A percentile compares a stretch with the other conserved stretches of the same genome.
Evolutionary conservation across 2,329 filamentous ascomycete species (phyloP).

Genomic region (Escovopsis sp.): DNA sequence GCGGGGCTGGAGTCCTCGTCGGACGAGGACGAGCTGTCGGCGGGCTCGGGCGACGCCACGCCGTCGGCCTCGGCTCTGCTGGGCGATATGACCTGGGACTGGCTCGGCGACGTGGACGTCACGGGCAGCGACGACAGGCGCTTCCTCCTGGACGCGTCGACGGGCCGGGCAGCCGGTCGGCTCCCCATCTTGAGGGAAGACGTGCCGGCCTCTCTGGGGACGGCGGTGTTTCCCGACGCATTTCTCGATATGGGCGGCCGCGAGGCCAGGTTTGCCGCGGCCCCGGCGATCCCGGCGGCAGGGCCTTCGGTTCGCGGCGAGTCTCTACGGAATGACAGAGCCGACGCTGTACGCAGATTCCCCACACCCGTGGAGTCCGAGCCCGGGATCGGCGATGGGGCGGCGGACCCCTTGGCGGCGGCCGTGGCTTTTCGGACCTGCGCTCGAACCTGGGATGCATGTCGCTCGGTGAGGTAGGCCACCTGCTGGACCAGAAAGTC

Average conservation of each 20-base stretch:
- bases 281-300: constrained; percentile 21
- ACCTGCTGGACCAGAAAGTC: constrained; percentile 86
- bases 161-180: constrained; percentile 8
- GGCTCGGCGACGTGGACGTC: constrained; percentile 13
- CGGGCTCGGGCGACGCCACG: constrained; percentile 20
- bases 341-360: constrained; percentile 32
- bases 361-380: constrained; percentile 26
- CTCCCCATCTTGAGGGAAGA: constrained; percentile 16
- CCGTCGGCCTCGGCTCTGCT: constrained; percentile 9
- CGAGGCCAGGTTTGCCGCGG: constrained; percentile 26
- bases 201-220: constrained; percentile 22
- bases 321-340: constrained; percentile 43
- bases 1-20: constrained; percentile 37
- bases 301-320: constrained; percentile 32
- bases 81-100: constrained; percentile 6
- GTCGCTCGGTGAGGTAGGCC: constrained; percentile 82
- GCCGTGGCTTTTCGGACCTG: constrained; percentile 69
- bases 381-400: constrained; percentile 41
- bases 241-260: constrained; percentile 33
- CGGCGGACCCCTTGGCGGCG: constrained; percentile 36
- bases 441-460: constrained; percentile 76
- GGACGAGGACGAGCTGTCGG: constrained; percentile 25
- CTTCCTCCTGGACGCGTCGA: constrained; percentile 19
- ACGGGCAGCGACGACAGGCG: constrained; percentile 32
- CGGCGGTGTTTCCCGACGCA: constrained; percentile 31